Percentiles rank a stretch among this genome's conserved stretches.
These are phyloP conservation scores for Kluyveromyces sp. DNA, from an alignment of 1,139 yeast genomes.

Conservation along the genomic window DNA sequence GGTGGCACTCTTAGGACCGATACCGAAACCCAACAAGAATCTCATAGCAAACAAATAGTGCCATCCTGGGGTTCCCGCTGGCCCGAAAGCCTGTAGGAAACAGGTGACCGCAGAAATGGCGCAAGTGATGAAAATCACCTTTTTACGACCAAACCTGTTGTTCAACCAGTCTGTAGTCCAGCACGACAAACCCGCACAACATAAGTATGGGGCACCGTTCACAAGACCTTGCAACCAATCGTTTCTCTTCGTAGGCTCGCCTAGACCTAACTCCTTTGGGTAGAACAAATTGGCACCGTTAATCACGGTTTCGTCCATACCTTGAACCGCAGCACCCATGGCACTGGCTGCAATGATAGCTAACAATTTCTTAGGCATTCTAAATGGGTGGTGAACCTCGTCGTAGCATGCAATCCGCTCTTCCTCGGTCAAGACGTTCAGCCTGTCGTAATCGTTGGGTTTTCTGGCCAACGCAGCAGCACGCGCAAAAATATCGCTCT, in stretches of 20 bases:
- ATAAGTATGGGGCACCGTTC: conserved; percentile 75
- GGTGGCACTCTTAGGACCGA: conserved; percentile 76
- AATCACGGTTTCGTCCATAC: conserved; percentile 85
- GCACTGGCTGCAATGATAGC: conserved; percentile 68
- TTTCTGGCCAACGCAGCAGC: conserved; percentile 74
- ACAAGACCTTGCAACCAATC: conserved; percentile 70
- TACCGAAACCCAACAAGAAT: conserved; percentile 65
- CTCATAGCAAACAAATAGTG: conserved; percentile 70
- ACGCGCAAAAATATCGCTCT: conserved; percentile 56
- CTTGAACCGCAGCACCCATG: conserved; percentile 87
- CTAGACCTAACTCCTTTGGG: conserved; percentile 51
- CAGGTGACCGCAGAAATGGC: conserved; percentile 58
- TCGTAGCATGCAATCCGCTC: conserved; percentile 50
- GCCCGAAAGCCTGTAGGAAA: conserved; percentile 71
- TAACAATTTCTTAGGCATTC: conserved; percentile 48
- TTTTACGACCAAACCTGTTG: conserved; percentile 58
- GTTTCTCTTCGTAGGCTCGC: conserved; percentile 41
- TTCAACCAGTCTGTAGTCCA: conserved; percentile 70
- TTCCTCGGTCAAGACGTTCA: conserved; percentile 50
- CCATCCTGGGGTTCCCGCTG: conserved; percentile 41
- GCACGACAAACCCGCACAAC: conserved; percentile 63
- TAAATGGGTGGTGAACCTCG: conserved; percentile 50
- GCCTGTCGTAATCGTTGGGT: conserved; percentile 52
- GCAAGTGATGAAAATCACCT: conserved; percentile 65
- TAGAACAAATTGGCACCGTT: conserved; percentile 77